Evolutionary conservation across 2,329 filamentous ascomycete genomes (phyloP).

Genomic region (Fusarium sp.): DNA sequence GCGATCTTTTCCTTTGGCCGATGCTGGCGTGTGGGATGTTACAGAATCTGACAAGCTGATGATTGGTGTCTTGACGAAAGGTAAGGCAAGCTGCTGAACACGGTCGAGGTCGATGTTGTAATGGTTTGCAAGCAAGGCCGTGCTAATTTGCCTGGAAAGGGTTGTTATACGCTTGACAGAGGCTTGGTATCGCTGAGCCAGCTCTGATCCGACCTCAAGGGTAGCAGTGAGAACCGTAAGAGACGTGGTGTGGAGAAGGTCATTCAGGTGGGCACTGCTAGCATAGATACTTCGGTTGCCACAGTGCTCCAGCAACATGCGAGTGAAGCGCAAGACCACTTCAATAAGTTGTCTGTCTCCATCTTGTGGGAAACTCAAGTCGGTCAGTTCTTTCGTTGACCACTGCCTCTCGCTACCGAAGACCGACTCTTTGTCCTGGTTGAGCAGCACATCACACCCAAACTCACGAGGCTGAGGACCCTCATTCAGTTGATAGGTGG

Average conservation of each 20-base stretch:
- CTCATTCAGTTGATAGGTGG: slow-evolving; percentile 79
- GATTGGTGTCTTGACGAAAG: slow-evolving; percentile 78
- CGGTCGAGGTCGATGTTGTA: slow-evolving; percentile 83
- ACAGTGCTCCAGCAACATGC: slow-evolving; percentile 89
- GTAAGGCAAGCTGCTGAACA: slow-evolving; percentile 82
- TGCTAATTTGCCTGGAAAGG: slow-evolving; percentile 72
- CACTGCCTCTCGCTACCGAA: slow-evolving; percentile 60
- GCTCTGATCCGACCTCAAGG: slow-evolving; percentile 81
- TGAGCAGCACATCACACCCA: slow-evolving; percentile 69
- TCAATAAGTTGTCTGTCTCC: slow-evolving; percentile 85
- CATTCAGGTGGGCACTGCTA: slow-evolving; percentile 89
- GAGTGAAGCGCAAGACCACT: slow-evolving; percentile 83
- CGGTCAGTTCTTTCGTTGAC: slow-evolving; percentile 57
- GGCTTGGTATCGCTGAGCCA: slow-evolving; percentile 92
- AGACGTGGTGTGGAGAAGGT: slow-evolving; percentile 87
- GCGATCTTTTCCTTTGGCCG: slow-evolving; percentile 82
- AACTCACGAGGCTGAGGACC: slow-evolving; percentile 86
- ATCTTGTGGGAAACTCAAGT: slow-evolving; percentile 73
- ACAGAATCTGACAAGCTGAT: slow-evolving; percentile 61
- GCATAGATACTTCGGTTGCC: slow-evolving; percentile 96
- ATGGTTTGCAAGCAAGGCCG: slow-evolving; percentile 81
- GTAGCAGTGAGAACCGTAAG: slow-evolving; percentile 79
- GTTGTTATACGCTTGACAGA: slow-evolving; percentile 81
- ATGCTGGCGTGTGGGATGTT: slow-evolving; percentile 62
- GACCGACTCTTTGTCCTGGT: slow-evolving; percentile 62